phyloP scores from a whole-genome alignment of 352 stramenopile species.

The Phytophthora quininea region DNA sequence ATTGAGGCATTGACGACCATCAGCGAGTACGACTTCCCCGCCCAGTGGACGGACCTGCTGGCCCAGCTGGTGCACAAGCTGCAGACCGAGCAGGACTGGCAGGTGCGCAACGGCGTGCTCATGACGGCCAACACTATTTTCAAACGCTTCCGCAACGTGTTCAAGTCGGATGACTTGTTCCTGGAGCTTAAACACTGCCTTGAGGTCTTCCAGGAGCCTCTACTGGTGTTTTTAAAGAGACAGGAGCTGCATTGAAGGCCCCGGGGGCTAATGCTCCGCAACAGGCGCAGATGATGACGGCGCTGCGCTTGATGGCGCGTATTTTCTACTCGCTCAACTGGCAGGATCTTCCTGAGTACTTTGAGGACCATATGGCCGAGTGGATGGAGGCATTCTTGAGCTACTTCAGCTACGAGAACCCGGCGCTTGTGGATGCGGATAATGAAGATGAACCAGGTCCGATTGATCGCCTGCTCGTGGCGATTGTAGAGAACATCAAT shows the following conservation, averaged over 20 bases:
- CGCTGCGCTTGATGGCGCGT: conserved; percentile 93
- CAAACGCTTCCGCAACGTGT: conserved; percentile 96
- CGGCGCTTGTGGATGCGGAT: conserved; percentile 88
- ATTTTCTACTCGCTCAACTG: conserved; percentile 99
- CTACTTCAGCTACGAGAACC: conserved; percentile 95
- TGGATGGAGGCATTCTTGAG: conserved; percentile 97
- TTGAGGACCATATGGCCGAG: conserved; percentile 97
- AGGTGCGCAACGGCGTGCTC: conserved; percentile 95
- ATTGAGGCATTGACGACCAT: conserved; percentile 97
- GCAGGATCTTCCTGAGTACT: conserved; percentile 98
- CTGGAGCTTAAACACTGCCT: conserved; percentile 96
- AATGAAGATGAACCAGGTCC: conserved; percentile 92
- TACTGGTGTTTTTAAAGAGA: conserved; percentile 85
- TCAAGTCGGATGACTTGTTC: conserved; percentile 96
- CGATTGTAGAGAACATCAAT: conserved; percentile 98
- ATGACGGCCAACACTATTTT: conserved; percentile 99
- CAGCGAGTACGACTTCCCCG: conserved; percentile 96
- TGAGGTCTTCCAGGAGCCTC: conserved; percentile 88
- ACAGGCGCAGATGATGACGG: conserved; percentile 74
- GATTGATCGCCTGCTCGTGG: conserved; percentile 94
- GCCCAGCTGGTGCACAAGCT: conserved; percentile 95
- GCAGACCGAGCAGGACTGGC: conserved; percentile 85
- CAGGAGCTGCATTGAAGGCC: conserved; percentile 52
- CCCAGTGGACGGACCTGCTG: conserved; percentile 96
- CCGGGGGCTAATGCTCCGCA: conserved; percentile 46